Evolutionary conservation across 345 rosid species (phyloP), one percentile per base, ranked within the genome.

Genomic region (Boechera divaricarpa): DNA sequence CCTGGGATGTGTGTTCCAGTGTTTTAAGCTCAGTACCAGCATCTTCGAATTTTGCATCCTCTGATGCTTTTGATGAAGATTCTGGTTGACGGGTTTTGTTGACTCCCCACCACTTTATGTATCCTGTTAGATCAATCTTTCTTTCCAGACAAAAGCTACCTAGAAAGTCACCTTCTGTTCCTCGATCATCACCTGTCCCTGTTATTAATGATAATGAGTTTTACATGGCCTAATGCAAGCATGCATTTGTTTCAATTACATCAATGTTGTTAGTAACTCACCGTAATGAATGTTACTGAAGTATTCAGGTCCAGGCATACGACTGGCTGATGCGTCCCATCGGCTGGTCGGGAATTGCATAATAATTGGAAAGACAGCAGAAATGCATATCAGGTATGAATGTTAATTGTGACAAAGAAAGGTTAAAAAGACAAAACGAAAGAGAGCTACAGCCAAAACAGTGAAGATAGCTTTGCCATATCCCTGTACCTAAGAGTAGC

Each of bases 61-160:
- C 97, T 13, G 85, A 85, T 62, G 88, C 86, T 73, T 87, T 95
- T 52, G 88, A 49, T 29, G 85, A 75, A 39, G 92, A 77, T 59
- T 92, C 97, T 36, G 83, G 78, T 68, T 86, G 97, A 75, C 97
- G 91, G 76, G 79, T 72, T 84, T 84, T 92, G 80, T 84, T 88
- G 31, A 84, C 73, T 10, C 94, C 91, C 98, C 99, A 92, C 99
- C 99, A 95, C 77, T 92, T 95, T 72, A 95, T 85, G 69, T 87
- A 83, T 72, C 87, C 82, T 45, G 99, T 89, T 58, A 95, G 83
- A 83, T 92, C 99, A 41, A 92, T 86, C 82, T 89, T 90, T 84
- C 92, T 90, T 29, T 95, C 98, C 57, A 85, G 77, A 82, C 89
- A 86, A 79, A 92, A 87, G 74, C 89, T 77, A 69, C 97, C 88